These are phyloP conservation scores for Hypoxylon crocopeplum DNA, from an alignment of 495 filamentous ascomycete genomes.

Conservation along the genomic window DNA sequence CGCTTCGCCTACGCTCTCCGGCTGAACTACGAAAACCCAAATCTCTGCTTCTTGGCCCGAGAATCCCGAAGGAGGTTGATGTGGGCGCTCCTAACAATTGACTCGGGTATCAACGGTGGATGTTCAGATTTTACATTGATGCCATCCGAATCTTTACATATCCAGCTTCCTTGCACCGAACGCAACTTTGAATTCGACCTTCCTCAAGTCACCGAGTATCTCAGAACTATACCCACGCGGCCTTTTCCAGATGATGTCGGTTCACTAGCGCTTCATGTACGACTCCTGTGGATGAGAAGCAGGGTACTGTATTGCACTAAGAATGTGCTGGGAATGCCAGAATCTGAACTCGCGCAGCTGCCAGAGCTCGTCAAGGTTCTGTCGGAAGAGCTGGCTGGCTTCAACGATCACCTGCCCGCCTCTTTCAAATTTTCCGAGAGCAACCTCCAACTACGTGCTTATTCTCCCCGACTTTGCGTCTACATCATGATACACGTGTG, in stretches of 20 bases:
- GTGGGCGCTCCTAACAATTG: conserved; percentile 60
- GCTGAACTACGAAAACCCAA: conserved; percentile 56
- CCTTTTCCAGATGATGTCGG: conserved; percentile 55
- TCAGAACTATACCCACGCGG: conserved; percentile 43
- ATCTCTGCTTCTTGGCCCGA: conserved; percentile 55
- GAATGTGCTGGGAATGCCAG: conserved; percentile 39
- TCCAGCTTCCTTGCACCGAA: conserved; percentile 59
- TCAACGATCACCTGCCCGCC: conserved; percentile 52
- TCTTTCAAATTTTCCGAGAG: conserved; percentile 57
- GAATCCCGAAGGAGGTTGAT: conserved; percentile 59
- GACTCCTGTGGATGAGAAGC: conserved; percentile 55
- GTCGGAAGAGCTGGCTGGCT: conserved; percentile 49
- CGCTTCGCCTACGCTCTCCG: conserved; percentile 57
- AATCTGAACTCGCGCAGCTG: conserved; percentile 47
- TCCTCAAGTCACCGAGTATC: conserved; percentile 53
- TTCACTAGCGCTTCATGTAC: conserved; percentile 55
- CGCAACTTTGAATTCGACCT: conserved; percentile 61
- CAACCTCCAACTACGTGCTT: conserved; percentile 56
- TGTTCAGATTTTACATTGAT: conserved; percentile 55
- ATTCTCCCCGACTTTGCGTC: conserved; percentile 53
- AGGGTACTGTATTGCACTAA: conserved; percentile 52
- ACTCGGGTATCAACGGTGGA: conserved; percentile 53
- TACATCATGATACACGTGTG: conserved; percentile 59
- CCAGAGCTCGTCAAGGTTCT: conserved; percentile 50
- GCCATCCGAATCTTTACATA: conserved; percentile 50